Evolutionary conservation across 192 early-diverging fungal genomes (phyloP).

Genomic region (Phycomyces nitens): DNA sequence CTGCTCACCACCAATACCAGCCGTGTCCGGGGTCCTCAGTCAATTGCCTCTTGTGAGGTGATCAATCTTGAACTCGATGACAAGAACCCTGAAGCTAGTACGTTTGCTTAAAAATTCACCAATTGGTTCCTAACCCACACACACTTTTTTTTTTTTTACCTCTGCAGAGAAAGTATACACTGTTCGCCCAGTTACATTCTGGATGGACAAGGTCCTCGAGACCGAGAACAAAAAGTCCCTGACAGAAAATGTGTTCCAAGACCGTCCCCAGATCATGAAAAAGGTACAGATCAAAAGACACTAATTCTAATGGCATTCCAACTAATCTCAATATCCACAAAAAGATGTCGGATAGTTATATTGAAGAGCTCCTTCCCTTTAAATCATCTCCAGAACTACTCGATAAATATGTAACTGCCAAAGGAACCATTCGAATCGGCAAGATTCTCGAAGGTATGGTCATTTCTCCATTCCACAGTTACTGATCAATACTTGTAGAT

Average conservation of each 20-base stretch:
- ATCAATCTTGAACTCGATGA: not conserved
- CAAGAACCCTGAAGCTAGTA: constrained; percentile 3
- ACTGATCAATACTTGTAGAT: constrained; percentile 26
- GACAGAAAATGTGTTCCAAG: not conserved
- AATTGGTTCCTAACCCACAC: too few relatives aligned
- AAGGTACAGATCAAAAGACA: constrained; percentile 17
- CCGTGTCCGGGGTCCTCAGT: constrained; percentile 3
- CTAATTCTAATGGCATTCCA: not conserved
- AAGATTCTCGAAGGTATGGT: constrained; percentile 73
- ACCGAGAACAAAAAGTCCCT: constrained; percentile 5
- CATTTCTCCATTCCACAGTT: not conserved
- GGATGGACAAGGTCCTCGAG: constrained; percentile 37
- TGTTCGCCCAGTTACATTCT: constrained; percentile 37
- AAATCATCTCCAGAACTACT: constrained; percentile 64
- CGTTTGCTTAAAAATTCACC: too few relatives aligned
- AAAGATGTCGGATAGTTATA: constrained; percentile 68
- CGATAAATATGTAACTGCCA: constrained; percentile 77
- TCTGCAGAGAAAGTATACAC: constrained; percentile 33
- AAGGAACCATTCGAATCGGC: constrained; percentile 73
- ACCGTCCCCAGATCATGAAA: not conserved
- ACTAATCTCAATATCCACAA: constrained; percentile 35
- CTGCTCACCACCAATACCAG: constrained; percentile 5
- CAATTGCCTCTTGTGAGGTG: not conserved
- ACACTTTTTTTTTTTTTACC: too few relatives aligned
- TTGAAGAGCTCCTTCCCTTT: constrained; percentile 77